Percentiles rank a stretch among this genome's conserved stretches.
phyloP scores from a whole-genome alignment of 441 rosid species.

The Codiaeum variegatum region DNA sequence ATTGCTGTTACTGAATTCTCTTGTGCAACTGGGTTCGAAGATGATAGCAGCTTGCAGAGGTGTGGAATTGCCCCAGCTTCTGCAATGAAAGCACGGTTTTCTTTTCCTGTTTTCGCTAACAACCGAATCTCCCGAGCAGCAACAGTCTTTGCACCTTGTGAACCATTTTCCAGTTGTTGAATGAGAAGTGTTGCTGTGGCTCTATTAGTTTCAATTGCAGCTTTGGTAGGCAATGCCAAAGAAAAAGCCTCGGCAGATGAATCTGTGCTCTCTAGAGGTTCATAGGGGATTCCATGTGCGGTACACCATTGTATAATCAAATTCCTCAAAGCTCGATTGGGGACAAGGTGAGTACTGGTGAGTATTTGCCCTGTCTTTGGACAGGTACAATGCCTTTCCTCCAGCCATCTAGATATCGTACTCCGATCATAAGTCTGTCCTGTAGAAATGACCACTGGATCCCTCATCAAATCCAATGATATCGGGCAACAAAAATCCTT shows the following conservation, averaged over 20 bases:
- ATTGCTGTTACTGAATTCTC: conserved; percentile 89
- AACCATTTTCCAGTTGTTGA: conserved; percentile 55
- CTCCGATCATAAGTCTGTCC: conserved; percentile 90
- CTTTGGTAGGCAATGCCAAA: conserved; percentile 57
- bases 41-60: conserved; percentile 51
- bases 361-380: conserved; percentile 86
- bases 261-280: conserved; percentile 46
- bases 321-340: conserved; percentile 80
- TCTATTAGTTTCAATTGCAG: conserved; percentile 72
- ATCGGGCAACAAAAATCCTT: conserved; percentile 89
- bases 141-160: conserved; percentile 50
- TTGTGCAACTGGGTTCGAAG: conserved; percentile 57
- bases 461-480: conserved; percentile 80
- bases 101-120: conserved; percentile 80
- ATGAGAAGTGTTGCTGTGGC: conserved; percentile 70
- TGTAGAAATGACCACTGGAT: conserved; percentile 81
- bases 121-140: conserved; percentile 82
- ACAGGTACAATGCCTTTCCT: conserved; percentile 78
- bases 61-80: conserved; percentile 88
- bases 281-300: conserved; percentile 67
- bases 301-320: conserved; percentile 78
- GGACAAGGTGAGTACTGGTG: conserved; percentile 56
- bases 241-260: conserved; percentile 47
- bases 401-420: conserved; percentile 84
- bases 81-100: conserved; percentile 78